Evolutionary conservation across 495 filamentous ascomycete species (phyloP), one percentile per base, ranked within the genome.

Genomic region (Penicilliopsis zonata): DNA sequence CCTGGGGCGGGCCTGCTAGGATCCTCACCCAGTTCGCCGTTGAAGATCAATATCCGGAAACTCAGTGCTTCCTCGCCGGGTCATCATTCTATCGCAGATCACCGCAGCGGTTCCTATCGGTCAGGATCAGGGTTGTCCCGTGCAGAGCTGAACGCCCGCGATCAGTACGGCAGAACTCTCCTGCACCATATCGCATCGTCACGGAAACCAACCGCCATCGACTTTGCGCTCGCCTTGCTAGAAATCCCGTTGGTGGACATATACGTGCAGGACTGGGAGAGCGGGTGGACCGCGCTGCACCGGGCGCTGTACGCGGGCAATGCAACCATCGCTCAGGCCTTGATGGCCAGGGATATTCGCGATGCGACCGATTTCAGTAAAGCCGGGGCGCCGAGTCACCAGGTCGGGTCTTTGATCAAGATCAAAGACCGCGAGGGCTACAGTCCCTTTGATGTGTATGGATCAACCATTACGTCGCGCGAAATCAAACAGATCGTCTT

Each of bases 371-470:
- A 66, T 34, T 59, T 67, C 35, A 63, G 55, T 26, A 57, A 56
- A 41, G 41, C 46, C 17, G 59, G 61, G 19, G 65, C 61, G 23
- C 53, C 63, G 18, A 59, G 60, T 21, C 63, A 71, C 28, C 60
- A 54, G 2, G 59, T 52, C 25, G 72, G 70, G 14, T 74, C 74
- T 18, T 57, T 94, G 16, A 88, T 95, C 42, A 94, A 93, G 57
- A 79, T 90, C 31, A 98, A 98, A 51, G 90, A 98, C 43, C 77
- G 80, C 28, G 87, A 94, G 51, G 92, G 92, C 12, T 82, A 88
- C 43, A 93, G 86, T 35, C 87, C 90, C 0, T 92, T 94, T 38
- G 88, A 96, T 49, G 63, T 96, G 10, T 94, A 90, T 42, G 78
- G 78, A 28, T 71, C 78, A 14, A 88, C 85, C 9, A 86, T 94